phyloP scores from a whole-genome alignment of 1,284 basidiomycete species.

The Microbotryum intermedium region DNA sequence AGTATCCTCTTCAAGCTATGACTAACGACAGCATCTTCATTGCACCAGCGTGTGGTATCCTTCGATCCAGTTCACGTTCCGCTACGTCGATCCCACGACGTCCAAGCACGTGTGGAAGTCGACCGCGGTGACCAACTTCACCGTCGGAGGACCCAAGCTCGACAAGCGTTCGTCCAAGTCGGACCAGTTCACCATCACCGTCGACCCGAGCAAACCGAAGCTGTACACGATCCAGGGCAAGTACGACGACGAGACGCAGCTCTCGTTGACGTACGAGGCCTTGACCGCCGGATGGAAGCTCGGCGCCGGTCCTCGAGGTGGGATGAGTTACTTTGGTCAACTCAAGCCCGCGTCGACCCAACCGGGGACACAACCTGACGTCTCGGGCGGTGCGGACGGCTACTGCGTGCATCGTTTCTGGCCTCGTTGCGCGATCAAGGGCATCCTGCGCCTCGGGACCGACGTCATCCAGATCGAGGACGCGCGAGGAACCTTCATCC shows the following conservation, averaged over 20 bases:
- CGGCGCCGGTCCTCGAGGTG: constrained; percentile 77
- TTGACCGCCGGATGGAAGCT: constrained; percentile 83
- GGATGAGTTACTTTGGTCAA: constrained; percentile 79
- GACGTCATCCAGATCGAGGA: constrained; percentile 57
- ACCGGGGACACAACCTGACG: constrained; percentile 37
- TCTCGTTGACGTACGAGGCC: constrained; percentile 65
- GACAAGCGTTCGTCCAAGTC: constrained; percentile 82
- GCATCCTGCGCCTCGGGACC: constrained; percentile 60
- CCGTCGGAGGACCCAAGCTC: constrained; percentile 50
- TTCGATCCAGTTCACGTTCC: constrained; percentile 91
- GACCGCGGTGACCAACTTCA: constrained; percentile 77
- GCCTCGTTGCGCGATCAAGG: constrained; percentile 56
- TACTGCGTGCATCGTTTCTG: constrained; percentile 89
- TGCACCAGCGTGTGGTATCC: constrained; percentile 72
- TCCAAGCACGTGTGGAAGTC: constrained; percentile 78
- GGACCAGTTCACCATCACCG: constrained; percentile 68
- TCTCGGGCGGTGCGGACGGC: constrained; percentile 50
- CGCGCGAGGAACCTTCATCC: constrained; percentile 75
- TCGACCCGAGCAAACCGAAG: constrained; percentile 55
- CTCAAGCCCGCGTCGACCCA: constrained; percentile 26
- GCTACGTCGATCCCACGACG: constrained; percentile 71
- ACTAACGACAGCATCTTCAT: constrained; percentile 15
- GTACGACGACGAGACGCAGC: constrained; percentile 67
- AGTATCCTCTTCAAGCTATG: not conserved
- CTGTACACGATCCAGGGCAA: constrained; percentile 70